A percentile compares a stretch with the other conserved stretches of the same genome.
Evolutionary conservation across 2,329 filamentous ascomycete genomes (phyloP).

Genomic region (Hypoxylon sp.): DNA sequence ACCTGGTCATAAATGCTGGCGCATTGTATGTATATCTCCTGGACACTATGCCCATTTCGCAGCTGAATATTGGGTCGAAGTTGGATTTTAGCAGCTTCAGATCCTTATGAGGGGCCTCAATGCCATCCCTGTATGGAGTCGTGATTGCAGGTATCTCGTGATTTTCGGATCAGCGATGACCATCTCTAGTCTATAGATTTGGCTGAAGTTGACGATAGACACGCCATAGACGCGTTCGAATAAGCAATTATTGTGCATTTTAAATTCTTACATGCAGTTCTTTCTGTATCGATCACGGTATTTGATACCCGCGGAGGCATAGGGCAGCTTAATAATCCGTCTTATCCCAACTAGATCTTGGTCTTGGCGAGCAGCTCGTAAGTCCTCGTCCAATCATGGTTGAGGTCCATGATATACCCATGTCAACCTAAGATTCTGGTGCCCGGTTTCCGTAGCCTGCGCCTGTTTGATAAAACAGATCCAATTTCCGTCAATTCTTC

Average conservation of each 20-base stretch:
- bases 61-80: neutral
- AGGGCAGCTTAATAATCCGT: too few species aligned
- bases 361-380: constrained; percentile 25
- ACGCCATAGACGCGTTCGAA: too few species aligned
- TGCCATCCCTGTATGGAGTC: too few species aligned
- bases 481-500: too few species aligned
- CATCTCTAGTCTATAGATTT: neutral
- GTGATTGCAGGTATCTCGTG: too few species aligned
- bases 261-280: neutral
- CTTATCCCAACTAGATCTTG: constrained; percentile 9
- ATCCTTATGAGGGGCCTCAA: constrained; percentile 6
- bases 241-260: neutral
- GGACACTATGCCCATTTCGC: too few species aligned
- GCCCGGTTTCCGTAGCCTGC: too few species aligned
- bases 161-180: too few species aligned
- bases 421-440: constrained; percentile 6
- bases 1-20: too few species aligned
- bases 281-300: neutral
- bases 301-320: too few species aligned
- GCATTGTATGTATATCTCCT: too few species aligned
- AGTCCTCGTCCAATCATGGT: constrained; percentile 16
- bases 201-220: constrained; percentile 5
- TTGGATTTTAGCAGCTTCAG: neutral
- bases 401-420: neutral
- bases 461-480: too few species aligned